These are phyloP conservation scores for Fusarium secorum DNA, from an alignment of 2,329 filamentous ascomycete species.

Conservation along the genomic window DNA sequence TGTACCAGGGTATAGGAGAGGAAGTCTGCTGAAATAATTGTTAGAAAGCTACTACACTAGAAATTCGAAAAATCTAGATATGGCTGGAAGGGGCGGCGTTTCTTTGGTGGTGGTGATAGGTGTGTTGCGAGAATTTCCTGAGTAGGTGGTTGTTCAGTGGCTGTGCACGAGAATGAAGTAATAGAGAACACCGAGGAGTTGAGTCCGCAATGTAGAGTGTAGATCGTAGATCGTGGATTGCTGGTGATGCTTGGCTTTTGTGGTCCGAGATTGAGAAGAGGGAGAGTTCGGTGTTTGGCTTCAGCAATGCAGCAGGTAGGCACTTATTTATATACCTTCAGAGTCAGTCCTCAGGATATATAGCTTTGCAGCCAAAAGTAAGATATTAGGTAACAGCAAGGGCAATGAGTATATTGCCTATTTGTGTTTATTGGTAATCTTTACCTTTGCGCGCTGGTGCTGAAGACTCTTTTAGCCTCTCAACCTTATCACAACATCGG, in stretches of 20 bases:
- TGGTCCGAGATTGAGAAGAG: not conserved
- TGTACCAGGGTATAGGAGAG: too few species aligned
- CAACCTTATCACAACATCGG: not conserved
- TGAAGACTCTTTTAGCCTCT: not conserved
- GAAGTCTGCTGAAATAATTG: too few species aligned
- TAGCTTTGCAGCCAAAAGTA: not conserved
- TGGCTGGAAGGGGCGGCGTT: not conserved
- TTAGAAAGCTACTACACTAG: too few species aligned
- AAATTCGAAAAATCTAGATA: not conserved
- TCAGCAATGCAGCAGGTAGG: not conserved
- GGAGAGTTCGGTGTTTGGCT: not conserved
- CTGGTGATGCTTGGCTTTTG: not conserved
- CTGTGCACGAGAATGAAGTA: not conserved
- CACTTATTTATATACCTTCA: not conserved
- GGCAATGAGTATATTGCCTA: not conserved
- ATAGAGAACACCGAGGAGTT: not conserved
- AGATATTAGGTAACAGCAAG: not conserved
- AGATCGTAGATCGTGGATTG: not conserved
- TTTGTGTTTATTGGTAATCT: not conserved
- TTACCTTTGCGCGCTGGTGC: not conserved
- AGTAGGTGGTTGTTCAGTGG: not conserved
- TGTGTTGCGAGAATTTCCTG: not conserved
- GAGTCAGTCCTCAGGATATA: not conserved
- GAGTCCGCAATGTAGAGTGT: not conserved
- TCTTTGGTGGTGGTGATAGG: not conserved